These are phyloP conservation scores for Pythium utonaiense DNA, from an alignment of 352 stramenopile species.

Conservation along the genomic window DNA sequence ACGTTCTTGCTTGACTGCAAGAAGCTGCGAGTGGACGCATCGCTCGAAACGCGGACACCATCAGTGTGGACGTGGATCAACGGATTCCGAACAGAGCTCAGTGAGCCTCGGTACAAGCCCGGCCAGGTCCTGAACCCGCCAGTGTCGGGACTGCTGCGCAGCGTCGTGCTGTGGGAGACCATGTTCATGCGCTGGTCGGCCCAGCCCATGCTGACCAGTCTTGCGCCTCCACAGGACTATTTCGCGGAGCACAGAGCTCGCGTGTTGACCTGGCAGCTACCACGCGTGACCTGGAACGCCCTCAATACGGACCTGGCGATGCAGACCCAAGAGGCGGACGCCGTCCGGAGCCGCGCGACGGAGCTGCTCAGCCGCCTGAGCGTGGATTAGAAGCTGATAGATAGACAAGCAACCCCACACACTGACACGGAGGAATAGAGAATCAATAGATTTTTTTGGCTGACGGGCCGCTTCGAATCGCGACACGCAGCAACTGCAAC, in stretches of 20 bases:
- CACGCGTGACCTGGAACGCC: constrained; percentile 43
- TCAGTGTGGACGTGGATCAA: constrained; percentile 86
- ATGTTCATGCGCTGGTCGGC: constrained; percentile 77
- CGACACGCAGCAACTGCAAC: not conserved
- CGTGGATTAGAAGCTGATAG: not conserved
- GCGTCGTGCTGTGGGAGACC: constrained; percentile 59
- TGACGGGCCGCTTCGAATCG: not conserved
- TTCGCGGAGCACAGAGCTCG: constrained; percentile 58
- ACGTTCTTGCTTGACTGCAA: constrained; percentile 97
- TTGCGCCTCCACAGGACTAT: constrained; percentile 31
- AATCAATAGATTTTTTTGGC: constrained; percentile 5
- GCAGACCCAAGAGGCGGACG: constrained; percentile 23
- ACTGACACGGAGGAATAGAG: not conserved
- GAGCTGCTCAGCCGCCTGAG: not conserved
- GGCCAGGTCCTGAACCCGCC: constrained; percentile 56
- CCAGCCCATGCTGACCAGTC: constrained; percentile 54
- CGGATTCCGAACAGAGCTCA: constrained; percentile 61
- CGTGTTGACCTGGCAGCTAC: constrained; percentile 65
- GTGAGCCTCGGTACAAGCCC: constrained; percentile 45
- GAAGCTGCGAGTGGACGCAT: constrained; percentile 59
- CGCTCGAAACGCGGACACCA: constrained; percentile 53
- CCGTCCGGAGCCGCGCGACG: not conserved
- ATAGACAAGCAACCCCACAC: not conserved
- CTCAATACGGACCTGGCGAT: constrained; percentile 38
- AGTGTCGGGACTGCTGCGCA: constrained; percentile 55